These are phyloP conservation scores for Grosmannia serpens DNA, from an alignment of 2,329 filamentous ascomycete species.

Conservation along the genomic window DNA sequence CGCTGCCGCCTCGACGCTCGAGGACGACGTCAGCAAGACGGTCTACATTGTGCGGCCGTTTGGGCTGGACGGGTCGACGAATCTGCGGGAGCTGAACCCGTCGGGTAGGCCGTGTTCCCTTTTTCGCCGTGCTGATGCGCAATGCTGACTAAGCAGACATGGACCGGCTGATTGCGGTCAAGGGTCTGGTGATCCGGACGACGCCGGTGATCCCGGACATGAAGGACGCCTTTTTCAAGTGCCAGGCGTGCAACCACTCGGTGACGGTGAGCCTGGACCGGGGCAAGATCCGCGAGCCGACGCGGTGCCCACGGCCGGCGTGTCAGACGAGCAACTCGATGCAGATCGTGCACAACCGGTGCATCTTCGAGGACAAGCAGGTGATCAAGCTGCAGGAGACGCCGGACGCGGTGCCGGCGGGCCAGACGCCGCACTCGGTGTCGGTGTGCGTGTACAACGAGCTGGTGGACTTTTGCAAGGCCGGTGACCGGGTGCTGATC, in stretches of 20 bases:
- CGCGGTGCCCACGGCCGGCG: slow-evolving; percentile 69
- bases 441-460: slow-evolving; percentile 96
- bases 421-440: slow-evolving; percentile 94
- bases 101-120: slow-evolving; percentile 39
- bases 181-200: slow-evolving; percentile 89
- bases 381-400: slow-evolving; percentile 98
- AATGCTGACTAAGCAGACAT: slow-evolving; percentile 50
- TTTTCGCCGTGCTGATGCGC: no score
- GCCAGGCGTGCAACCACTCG: slow-evolving; percentile 84
- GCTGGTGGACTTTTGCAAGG: slow-evolving; percentile 94
- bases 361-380: slow-evolving; percentile 90
- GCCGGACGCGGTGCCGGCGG: slow-evolving; percentile 84
- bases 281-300: slow-evolving; percentile 92
- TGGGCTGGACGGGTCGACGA: slow-evolving; percentile 75
- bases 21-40: slow-evolving; percentile 69
- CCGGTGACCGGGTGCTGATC: slow-evolving; percentile 88
- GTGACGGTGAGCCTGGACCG: slow-evolving; percentile 86
- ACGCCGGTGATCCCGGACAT: slow-evolving; percentile 97
- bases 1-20: slow-evolving; percentile 37
- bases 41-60: slow-evolving; percentile 83
- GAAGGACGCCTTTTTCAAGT: slow-evolving; percentile 98
- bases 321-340: slow-evolving; percentile 88
- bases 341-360: slow-evolving; percentile 96
- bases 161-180: slow-evolving; percentile 90
- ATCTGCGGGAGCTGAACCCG: slow-evolving; percentile 88